A percentile compares a stretch with the other conserved stretches of the same genome.
Conservation (phyloP, 805 yeast species). For the Spathaspora girioi region DNA sequence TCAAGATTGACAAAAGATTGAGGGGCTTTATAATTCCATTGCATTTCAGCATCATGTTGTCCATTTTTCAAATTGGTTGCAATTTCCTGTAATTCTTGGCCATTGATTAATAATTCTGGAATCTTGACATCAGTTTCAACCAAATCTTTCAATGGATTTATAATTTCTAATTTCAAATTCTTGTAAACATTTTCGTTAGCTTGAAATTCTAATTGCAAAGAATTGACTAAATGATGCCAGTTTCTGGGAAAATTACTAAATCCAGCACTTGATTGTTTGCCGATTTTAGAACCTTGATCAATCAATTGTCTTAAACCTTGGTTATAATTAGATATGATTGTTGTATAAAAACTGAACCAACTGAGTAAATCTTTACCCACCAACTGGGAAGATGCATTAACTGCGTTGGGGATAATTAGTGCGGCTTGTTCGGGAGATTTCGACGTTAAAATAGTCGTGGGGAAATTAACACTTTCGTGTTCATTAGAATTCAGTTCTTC, state of each 20-base stretch:
- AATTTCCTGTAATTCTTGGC: constrained; percentile 40
- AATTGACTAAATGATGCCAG: constrained; percentile 46
- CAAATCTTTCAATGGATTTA: constrained; percentile 51
- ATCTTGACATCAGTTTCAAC: constrained; percentile 52
- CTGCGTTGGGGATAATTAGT: constrained; percentile 31
- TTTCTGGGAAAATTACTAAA: constrained; percentile 39
- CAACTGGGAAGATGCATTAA: constrained; percentile 25
- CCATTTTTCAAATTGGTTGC: constrained; percentile 17
- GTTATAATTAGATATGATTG: constrained; percentile 31
- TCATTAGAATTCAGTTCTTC: background rate
- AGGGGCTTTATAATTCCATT: constrained; percentile 80
- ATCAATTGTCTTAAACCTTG: constrained; percentile 51
- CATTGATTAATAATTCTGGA: constrained; percentile 51
- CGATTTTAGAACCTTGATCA: constrained; percentile 27
- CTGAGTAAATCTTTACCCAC: constrained; percentile 26
- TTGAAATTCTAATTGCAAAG: constrained; percentile 46
- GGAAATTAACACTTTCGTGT: constrained; percentile 8
- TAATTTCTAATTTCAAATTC: constrained; percentile 49
- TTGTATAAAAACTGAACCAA: constrained; percentile 28
- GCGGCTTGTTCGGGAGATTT: constrained; percentile 42
- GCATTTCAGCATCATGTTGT: constrained; percentile 38
- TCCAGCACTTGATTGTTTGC: constrained; percentile 23
- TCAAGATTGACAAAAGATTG: constrained; percentile 73
- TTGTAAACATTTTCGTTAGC: constrained; percentile 47
- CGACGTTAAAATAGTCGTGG: constrained; percentile 37